Evolutionary conservation across 768 basidiomycete species (phyloP), one percentile per base, ranked within the genome.

Genomic region (Nidula microcarpa): DNA sequence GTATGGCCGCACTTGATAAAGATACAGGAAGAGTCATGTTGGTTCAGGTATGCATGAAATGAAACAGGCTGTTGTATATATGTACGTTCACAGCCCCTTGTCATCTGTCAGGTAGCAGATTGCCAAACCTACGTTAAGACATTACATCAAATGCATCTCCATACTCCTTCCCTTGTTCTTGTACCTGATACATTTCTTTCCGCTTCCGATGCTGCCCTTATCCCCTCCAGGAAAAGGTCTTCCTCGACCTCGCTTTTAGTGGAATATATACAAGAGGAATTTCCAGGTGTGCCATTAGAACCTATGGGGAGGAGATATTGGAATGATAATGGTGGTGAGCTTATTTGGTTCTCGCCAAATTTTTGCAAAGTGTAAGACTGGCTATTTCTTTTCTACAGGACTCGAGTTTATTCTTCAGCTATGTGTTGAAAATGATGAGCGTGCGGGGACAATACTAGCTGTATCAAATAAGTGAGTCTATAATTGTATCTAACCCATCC

Each of bases 51-150:
- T n/a, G 61, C 41, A 37, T 0, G 23, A 3, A 30, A 30, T 30
- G 23, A 30, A 30, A 30, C 23, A 2, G 23, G 4, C 23, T 30
- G 23, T 30, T 4, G 23, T 30, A 4, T 30, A 30, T 30, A 30
- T 30, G 1, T 4, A 1, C 4, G 3, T 30, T 30, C 23, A 30
- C 3, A 30, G 0, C 3, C 23, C 0, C 23, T 3, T 30, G 23
- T 1, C 23, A 30, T 30, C 23, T 30, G 23, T 30, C 57, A 95
- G 91, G 76, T 93, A 33, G 83, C 87, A 35, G 94, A 97, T 63
- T 87, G 87, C 53, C 85, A 90, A 52, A 94, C 93, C 11, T 95
- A 93, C 57, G 86, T 92, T 54, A 94, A 94, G 67, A 90, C 91
- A 0, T 68, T 94, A 16, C 89, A 93, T 62, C 91, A 93, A 56